A percentile compares a stretch with the other conserved stretches of the same genome.
These are phyloP conservation scores for Talaromyces sp. DNA, from an alignment of 2,329 filamentous ascomycete genomes.

Conservation along the genomic window DNA sequence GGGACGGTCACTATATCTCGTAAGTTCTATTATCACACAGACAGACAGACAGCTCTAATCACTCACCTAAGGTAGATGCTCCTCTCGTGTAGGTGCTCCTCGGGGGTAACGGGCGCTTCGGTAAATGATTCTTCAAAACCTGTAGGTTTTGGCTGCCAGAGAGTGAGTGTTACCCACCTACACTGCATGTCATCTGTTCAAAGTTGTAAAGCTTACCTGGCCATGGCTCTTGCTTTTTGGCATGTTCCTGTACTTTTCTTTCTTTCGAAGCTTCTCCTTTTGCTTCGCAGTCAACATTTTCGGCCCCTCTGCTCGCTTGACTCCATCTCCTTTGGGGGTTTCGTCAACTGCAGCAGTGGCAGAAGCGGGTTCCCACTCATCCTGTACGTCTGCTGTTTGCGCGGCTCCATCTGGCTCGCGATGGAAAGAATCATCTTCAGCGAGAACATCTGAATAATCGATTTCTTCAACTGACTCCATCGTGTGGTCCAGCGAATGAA, in stretches of 20 bases:
- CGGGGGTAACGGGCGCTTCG: constrained; percentile 72
- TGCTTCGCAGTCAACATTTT: constrained; percentile 8
- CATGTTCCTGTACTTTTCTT: constrained; percentile 13
- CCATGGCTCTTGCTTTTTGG: constrained; percentile 17
- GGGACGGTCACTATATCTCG: constrained; percentile 31
- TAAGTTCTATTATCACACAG: constrained; percentile 6
- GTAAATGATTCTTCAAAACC: constrained; percentile 80
- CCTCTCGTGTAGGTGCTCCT: constrained; percentile 64
- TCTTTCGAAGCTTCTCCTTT: constrained; percentile 8
- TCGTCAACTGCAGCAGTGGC: not conserved
- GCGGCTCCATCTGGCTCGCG: not conserved
- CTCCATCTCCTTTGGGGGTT: not conserved
- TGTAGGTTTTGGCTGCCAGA: constrained; percentile 47
- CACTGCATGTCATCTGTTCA: not conserved
- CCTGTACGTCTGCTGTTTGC: not conserved
- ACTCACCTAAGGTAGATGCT: constrained; percentile 65
- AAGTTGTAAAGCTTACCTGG: constrained; percentile 8
- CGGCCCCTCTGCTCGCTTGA: not conserved
- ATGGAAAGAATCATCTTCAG: not conserved
- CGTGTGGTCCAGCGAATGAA: no score
- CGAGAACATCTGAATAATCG: not conserved
- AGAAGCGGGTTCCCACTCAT: constrained; percentile 7
- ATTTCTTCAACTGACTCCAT: not conserved
- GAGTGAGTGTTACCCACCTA: not conserved
- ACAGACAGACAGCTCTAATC: not conserved